phyloP scores from a whole-genome alignment of 257 asterid species.

The Lycium barbarum region DNA sequence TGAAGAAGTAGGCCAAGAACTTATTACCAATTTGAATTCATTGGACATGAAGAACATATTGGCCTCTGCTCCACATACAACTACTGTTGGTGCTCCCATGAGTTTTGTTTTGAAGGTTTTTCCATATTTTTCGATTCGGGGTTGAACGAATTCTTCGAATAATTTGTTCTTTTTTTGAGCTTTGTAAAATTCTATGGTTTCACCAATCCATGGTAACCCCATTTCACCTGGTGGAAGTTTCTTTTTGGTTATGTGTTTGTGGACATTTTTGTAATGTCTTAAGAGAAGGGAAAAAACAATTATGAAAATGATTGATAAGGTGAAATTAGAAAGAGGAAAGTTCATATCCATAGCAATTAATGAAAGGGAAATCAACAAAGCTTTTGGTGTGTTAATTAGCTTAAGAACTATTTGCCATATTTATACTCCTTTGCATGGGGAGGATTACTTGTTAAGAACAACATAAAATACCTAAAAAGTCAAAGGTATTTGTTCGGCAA shows the following conservation, averaged over 20 bases:
- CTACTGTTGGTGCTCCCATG: constrained; percentile 83
- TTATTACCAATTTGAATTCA: constrained; percentile 82
- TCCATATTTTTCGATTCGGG: constrained; percentile 66
- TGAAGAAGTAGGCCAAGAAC: constrained; percentile 92
- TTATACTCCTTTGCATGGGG: constrained; percentile 45
- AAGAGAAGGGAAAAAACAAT: constrained; percentile 41
- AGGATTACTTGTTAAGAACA: neutral
- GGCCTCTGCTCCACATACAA: constrained; percentile 83
- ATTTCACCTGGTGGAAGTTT: constrained; percentile 75
- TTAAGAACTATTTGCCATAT: constrained; percentile 22
- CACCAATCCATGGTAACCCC: constrained; percentile 90
- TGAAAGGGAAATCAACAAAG: neutral
- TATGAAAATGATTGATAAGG: constrained; percentile 35
- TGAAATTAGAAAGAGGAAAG: constrained; percentile 33
- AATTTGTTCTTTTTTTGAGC: constrained; percentile 72
- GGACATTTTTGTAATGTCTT: constrained; percentile 27
- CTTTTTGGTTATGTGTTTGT: constrained; percentile 38
- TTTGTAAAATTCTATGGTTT: constrained; percentile 72
- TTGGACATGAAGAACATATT: constrained; percentile 80
- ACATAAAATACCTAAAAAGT: constrained; percentile 22
- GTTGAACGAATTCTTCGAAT: constrained; percentile 67
- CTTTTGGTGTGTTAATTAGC: constrained; percentile 24
- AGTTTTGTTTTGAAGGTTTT: constrained; percentile 73
- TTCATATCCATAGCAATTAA: constrained; percentile 48
- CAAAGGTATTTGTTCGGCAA: constrained; percentile 23